Evolutionary conservation across 495 filamentous ascomycete species (phyloP), one percentile per base, ranked within the genome.

Genomic region (Filosporella fistucella): DNA sequence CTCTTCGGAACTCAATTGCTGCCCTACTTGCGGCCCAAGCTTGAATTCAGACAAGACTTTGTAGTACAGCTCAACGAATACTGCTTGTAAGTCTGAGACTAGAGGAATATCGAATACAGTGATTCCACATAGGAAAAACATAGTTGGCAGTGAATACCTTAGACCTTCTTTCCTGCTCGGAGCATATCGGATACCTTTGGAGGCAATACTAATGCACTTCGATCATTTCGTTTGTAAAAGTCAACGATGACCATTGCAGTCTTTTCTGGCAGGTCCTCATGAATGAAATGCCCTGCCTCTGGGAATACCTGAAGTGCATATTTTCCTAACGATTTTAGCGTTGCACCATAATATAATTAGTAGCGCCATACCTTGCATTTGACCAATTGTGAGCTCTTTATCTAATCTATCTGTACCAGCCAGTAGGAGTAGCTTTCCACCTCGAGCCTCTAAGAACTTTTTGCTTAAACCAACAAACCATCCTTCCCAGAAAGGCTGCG

Each of bases 291-390:
- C 0, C 93, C 93, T 5, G 91, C 90, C 64, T 95, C 88, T 0
- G 94, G 94, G 50, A 97, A 83, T 14, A 99, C 91, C 43, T 95
- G 84, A 14, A 99, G 72, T 46, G 95, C 90, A 61, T 96, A 99
- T 71, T 96, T 96, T 0, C 90, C 90, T 88, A 40, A 18, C 12
- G 13, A 9, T 17, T n/a, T 22, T 45, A 14, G 55, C 25, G 47
- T 46, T 40, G 56, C 29, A 32, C 29, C 9, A 17, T 11, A 37
- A 30, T 17, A 25, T 10, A 50, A 32, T 32, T 16, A 33, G 20
- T 14, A 24, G 33, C 40, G 14, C 61, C 66, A 22, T 67, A 85
- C 89, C 89, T 76, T 96, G 90, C 90, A 96, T 95, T 66, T 97
- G 93, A 13, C 89, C 93, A 61, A 97, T 97, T 68, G 91, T 95